phyloP scores from a whole-genome alignment of 1,284 basidiomycete species.

The Bondarzewia mesenterica region DNA sequence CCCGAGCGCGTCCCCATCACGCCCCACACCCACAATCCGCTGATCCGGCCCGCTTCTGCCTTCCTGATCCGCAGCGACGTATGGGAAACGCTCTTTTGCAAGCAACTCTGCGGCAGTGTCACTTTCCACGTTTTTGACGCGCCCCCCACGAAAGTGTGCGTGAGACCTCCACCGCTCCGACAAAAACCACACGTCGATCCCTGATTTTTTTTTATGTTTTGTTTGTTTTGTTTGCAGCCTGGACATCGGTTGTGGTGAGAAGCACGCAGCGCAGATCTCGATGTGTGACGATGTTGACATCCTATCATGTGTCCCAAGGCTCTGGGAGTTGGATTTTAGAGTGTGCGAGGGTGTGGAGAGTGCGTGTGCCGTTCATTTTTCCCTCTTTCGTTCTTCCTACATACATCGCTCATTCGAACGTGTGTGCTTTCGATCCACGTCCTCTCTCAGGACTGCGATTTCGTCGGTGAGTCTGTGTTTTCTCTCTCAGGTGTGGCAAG shows the following conservation, averaged over 20 bases:
- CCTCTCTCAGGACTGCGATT: constrained; percentile 36
- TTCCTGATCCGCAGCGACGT: constrained; percentile 38
- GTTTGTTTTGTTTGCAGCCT: constrained; percentile 28
- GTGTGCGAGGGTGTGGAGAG: constrained; percentile 54
- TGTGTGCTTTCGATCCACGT: background rate
- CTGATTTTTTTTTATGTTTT: no score
- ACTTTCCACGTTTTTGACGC: constrained; percentile 55
- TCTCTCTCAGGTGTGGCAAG: background rate
- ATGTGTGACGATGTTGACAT: background rate
- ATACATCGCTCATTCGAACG: background rate
- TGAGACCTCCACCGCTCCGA: no score
- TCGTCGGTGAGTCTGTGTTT: constrained; percentile 39
- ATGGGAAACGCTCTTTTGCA: constrained; percentile 53
- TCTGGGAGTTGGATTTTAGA: constrained; percentile 62
- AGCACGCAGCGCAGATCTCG: constrained; percentile 1
- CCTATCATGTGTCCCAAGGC: constrained; percentile 25
- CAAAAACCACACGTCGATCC: no score
- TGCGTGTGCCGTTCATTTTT: constrained; percentile 26
- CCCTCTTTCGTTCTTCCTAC: no score
- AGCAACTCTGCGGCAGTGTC: constrained; percentile 44
- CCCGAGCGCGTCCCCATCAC: background rate
- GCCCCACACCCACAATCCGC: background rate
- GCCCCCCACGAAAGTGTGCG: constrained; percentile 54
- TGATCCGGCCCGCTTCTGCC: constrained; percentile 7
- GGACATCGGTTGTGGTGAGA: constrained; percentile 62